Evolutionary conservation across 1,284 basidiomycete species (phyloP).

Genomic region (Dichomitus squalens): DNA sequence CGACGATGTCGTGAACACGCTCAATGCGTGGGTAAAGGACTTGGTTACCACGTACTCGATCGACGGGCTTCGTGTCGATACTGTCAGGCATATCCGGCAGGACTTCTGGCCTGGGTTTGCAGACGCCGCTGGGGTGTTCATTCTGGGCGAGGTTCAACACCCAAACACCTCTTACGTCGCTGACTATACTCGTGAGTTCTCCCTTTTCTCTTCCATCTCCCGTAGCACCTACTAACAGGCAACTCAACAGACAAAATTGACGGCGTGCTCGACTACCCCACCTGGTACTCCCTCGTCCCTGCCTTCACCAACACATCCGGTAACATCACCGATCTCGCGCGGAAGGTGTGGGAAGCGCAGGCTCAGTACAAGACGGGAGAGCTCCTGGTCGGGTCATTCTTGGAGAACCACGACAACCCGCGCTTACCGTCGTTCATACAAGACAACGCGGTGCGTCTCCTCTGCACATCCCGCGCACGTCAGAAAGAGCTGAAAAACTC

Average conservation of each 20-base stretch:
- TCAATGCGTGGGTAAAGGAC: constrained; percentile 63
- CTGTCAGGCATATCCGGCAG: constrained; percentile 60
- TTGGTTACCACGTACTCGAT: constrained; percentile 67
- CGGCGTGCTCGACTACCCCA: constrained; percentile 72
- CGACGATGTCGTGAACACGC: constrained; percentile 52
- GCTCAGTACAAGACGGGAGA: constrained; percentile 47
- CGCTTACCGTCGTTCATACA: constrained; percentile 68
- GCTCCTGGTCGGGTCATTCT: constrained; percentile 62
- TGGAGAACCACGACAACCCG: constrained; percentile 84
- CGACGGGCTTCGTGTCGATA: constrained; percentile 80
- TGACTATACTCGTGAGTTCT: constrained; percentile 25
- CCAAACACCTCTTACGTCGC: constrained; percentile 52
- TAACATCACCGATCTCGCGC: constrained; percentile 63
- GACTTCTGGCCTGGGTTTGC: constrained; percentile 76
- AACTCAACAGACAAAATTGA: constrained; percentile 50
- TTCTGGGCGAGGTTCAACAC: constrained; percentile 80
- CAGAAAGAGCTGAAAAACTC: constrained; percentile 31
- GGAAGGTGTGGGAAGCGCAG: constrained; percentile 55
- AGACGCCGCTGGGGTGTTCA: constrained; percentile 74
- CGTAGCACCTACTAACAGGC: background rate
- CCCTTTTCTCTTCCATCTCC: constrained; percentile 15
- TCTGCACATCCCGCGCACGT: constrained; percentile 27
- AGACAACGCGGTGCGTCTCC: constrained; percentile 55
- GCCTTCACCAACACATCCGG: constrained; percentile 63
- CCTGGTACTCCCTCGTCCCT: constrained; percentile 65